phyloP scores from a whole-genome alignment of 331 rosid species.

The Pyrus hybrid region DNA sequence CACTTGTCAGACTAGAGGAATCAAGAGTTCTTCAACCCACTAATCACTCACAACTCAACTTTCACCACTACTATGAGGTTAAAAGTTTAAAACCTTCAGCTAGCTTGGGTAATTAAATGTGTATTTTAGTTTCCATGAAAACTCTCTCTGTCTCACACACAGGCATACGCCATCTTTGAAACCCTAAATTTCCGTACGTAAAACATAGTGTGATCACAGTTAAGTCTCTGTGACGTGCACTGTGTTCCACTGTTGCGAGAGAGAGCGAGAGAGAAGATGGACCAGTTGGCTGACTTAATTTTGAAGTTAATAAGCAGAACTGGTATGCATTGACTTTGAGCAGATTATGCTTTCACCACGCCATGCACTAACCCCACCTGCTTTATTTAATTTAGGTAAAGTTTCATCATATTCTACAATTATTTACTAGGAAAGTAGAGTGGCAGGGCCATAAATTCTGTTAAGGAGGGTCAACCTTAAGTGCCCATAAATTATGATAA shows the following conservation, averaged over 20 bases:
- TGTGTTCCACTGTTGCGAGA: slow-evolving; percentile 14
- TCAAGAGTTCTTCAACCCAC: neutral
- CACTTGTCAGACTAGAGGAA: neutral
- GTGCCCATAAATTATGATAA: too few species aligned
- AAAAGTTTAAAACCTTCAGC: neutral
- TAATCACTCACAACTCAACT: neutral
- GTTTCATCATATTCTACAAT: neutral
- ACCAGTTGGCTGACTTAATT: neutral
- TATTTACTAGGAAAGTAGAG: neutral
- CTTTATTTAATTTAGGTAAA: neutral
- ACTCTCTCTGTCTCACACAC: neutral
- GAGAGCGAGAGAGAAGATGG: neutral
- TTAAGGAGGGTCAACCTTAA: too few species aligned
- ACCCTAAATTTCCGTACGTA: slow-evolving; percentile 4
- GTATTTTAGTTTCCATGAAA: neutral
- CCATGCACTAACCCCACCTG: neutral
- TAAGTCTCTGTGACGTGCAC: slow-evolving; percentile 3
- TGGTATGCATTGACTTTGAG: neutral
- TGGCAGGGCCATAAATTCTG: neutral
- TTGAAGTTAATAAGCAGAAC: neutral
- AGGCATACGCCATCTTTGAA: neutral
- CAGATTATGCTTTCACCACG: neutral
- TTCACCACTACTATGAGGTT: neutral
- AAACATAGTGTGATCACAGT: neutral
- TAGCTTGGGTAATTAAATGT: neutral